A percentile compares a stretch with the other conserved stretches of the same genome.
Conservation (phyloP, 2,329 filamentous ascomycete genomes). For the Talaromyces piceae region DNA sequence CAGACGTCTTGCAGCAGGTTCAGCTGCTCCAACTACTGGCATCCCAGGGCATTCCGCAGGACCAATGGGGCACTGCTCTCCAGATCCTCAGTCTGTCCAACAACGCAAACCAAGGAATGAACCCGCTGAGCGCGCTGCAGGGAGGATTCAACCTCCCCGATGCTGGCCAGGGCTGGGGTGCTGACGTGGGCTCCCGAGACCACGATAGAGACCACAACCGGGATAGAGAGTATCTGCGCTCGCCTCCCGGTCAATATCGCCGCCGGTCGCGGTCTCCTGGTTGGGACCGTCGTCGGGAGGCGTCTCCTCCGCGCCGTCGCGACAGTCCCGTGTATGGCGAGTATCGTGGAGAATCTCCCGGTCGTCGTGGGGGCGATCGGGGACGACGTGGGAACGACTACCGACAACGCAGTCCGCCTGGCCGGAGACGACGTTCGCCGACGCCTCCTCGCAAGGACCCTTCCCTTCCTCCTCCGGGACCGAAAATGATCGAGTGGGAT, state of each 20-base stretch:
- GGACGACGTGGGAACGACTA: constrained; percentile 55
- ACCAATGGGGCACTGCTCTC: constrained; percentile 61
- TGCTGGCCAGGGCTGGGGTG: constrained; percentile 22
- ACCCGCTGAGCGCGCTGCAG: constrained; percentile 29
- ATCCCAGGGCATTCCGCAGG: constrained; percentile 67
- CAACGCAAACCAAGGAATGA: constrained; percentile 22
- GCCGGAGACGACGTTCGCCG: constrained; percentile 59
- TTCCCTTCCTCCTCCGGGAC: constrained; percentile 41
- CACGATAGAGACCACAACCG: constrained; percentile 53
- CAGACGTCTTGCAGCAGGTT: constrained; percentile 59
- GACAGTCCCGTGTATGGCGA: constrained; percentile 65
- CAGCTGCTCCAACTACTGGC: constrained; percentile 67
- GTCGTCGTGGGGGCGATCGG: constrained; percentile 50
- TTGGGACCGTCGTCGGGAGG: constrained; percentile 61
- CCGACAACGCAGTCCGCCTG: constrained; percentile 77
- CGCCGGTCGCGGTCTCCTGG: constrained; percentile 76
- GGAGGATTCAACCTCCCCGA: constrained; percentile 22
- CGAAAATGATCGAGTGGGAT: constrained; percentile 78
- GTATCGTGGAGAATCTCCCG: constrained; percentile 63
- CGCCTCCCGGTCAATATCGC: constrained; percentile 52
- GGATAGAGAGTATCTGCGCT: constrained; percentile 57
- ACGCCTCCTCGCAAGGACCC: constrained; percentile 44
- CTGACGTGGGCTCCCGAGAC: constrained; percentile 34
- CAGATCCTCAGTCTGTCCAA: constrained; percentile 42
- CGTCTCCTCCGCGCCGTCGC: constrained; percentile 55